Conservation (phyloP, 495 filamentous ascomycete species). For the Diplogelasinospora grovesii region DNA sequence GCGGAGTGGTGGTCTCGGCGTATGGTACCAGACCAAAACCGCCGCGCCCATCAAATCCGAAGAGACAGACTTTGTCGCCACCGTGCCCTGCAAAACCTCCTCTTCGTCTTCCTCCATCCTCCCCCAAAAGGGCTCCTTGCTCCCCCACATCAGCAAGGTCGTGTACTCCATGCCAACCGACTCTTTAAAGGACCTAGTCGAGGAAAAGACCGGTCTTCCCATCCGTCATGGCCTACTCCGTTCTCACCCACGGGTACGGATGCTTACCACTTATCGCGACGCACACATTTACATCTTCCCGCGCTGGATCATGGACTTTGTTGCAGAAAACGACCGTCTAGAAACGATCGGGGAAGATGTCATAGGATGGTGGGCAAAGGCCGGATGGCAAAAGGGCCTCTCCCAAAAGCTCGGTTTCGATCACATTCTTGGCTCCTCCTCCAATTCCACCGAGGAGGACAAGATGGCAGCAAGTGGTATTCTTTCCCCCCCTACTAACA, state of each 20-base stretch:
- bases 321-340: conserved; percentile 66
- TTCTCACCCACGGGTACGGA: conserved; percentile 63
- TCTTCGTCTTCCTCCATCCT: conserved; percentile 47
- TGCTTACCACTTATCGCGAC: conserved; percentile 75
- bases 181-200: conserved; percentile 72
- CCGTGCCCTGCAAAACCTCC: conserved; percentile 60
- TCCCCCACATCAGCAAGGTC: conserved; percentile 56
- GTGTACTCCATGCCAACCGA: conserved; percentile 75
- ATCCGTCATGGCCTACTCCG: conserved; percentile 65
- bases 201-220: conserved; percentile 61
- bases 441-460: conserved; percentile 11
- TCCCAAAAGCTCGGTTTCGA: conserved; percentile 67
- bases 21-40: conserved; percentile 84
- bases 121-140: conserved; percentile 52
- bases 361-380: conserved; percentile 91
- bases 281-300: conserved; percentile 92
- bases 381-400: conserved; percentile 79
- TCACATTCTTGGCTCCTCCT: conserved; percentile 58
- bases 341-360: conserved; percentile 88
- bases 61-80: conserved; percentile 83
- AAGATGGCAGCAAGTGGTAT: conserved; percentile 11
- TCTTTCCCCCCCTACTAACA: not conserved
- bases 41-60: conserved; percentile 74
- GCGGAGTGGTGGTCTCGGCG: conserved; percentile 67
- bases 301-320: conserved; percentile 80